Evolutionary conservation across 1,139 yeast species (phyloP).

Genomic region (Magnusiomyces clavatus): DNA sequence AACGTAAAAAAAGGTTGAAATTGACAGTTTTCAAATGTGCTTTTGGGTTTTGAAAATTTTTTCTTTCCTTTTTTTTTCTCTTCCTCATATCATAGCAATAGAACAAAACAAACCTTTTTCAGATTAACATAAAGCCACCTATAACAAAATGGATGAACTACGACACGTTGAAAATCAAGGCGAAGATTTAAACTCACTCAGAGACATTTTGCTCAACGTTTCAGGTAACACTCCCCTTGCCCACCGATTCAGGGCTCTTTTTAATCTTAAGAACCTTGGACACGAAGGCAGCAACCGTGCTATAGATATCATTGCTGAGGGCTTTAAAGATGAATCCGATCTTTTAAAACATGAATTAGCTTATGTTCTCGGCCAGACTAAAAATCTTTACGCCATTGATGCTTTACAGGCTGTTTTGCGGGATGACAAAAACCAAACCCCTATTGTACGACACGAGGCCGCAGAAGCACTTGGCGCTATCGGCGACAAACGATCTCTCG

Average conservation of each 20-base stretch:
- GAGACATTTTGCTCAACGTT: conserved; percentile 26
- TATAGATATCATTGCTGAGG: conserved; percentile 73
- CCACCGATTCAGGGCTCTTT: conserved; percentile 84
- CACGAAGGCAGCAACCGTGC: conserved; percentile 57
- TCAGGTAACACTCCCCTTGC: conserved; percentile 66
- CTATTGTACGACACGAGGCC: conserved; percentile 99
- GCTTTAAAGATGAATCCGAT: conserved; percentile 75
- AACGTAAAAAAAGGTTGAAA: too few relatives aligned
- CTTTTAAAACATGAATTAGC: conserved; percentile 96
- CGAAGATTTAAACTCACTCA: conserved; percentile 23
- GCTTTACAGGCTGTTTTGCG: conserved; percentile 64
- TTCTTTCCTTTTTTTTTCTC: conserved; percentile 5
- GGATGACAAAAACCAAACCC: conserved; percentile 48
- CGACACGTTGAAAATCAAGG: conserved; percentile 31
- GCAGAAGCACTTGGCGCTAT: conserved; percentile 98
- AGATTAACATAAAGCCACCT: not conserved
- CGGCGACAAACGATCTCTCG: conserved; percentile 73
- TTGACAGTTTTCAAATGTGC: not conserved
- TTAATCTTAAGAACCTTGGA: conserved; percentile 82
- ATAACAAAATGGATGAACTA: conserved; percentile 29
- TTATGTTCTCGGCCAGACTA: conserved; percentile 95
- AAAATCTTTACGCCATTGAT: conserved; percentile 70
- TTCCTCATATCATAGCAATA: conserved; percentile 3
- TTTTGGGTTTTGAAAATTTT: conserved; percentile 9
- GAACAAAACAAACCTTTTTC: not conserved